Base-by-base conservation (phyloP, 768 basidiomycete species). In the Leccinum pellstonianum region DNA sequence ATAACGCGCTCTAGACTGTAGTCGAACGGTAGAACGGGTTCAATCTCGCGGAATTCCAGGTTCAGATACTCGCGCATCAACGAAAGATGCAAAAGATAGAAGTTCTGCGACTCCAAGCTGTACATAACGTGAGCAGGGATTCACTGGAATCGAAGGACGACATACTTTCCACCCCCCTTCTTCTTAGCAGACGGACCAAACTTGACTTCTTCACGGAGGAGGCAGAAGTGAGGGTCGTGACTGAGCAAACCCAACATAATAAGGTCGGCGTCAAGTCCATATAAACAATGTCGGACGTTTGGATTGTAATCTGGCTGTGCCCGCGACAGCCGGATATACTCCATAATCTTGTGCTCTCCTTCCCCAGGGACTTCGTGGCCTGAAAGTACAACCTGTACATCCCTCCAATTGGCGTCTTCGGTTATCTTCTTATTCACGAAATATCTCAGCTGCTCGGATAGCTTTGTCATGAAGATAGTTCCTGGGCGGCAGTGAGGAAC, bases 281-380 rank as follows among this genome's bases (percentile, higher is more conserved):
- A 99, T 56, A 99, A 79, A 77, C 97, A 99, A 76, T 99, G 97
- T 65, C 97, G 89, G 57, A 95, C 84, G 75, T 98, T 98, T 4
- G 96, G 93, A 76, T 97, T 90, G 78, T 98, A 95, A 72, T 93
- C 89, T 8, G 91, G 92, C 73, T 98, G 97, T 31, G 97, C 95
- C 66, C 95, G 90, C 55, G 90, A 88, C 61, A 94, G 77, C 41
- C 97, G 89, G 72, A 99, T 98, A 76, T 95, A 99, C 73, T 98
- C 97, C 91, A 98, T 98, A 66, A 99, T 95, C 81, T 99, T 99
- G 84, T 99, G 97, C 72, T 99, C 97, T 60, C 97, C 97, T 76
- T 99, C 97, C 65, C 97, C 97, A 0, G 97, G 97, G 3, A 98
- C 95, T 67, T 99, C 96, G 73, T 98, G 95, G 11, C 97, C 97